Percentiles rank a stretch among this genome's conserved stretches.
Conservation (phyloP, 1,139 yeast genomes). For the Lizanozyma gosingica region DNA sequence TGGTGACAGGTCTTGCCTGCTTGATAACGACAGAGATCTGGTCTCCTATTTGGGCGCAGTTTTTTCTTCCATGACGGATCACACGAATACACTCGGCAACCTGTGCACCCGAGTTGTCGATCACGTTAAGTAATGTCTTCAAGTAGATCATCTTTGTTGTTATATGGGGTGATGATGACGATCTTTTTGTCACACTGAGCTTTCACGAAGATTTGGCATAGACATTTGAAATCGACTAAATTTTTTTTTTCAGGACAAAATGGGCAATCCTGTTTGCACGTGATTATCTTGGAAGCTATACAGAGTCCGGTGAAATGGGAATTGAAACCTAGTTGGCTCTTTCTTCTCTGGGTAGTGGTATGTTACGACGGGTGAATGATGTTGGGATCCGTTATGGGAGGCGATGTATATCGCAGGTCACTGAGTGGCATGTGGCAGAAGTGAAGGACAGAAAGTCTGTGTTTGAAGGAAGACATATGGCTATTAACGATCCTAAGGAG, state of each 20-base stretch:
- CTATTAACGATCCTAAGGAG: constrained; percentile 25
- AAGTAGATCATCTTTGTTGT: constrained; percentile 61
- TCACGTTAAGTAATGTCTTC: constrained; percentile 80
- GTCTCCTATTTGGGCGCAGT: constrained; percentile 82
- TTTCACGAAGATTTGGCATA: no score
- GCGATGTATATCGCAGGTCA: constrained; percentile 2
- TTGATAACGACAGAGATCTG: constrained; percentile 92
- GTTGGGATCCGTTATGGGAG: no score
- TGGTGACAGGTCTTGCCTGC: constrained; percentile 68
- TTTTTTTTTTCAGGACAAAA: no score
- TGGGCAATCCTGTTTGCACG: no score
- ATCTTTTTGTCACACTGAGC: no score
- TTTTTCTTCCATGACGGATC: constrained; percentile 76
- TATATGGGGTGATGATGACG: neutral
- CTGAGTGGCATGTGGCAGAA: constrained; percentile 22
- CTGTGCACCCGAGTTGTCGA: constrained; percentile 94
- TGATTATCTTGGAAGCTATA: no score
- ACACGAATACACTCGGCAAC: constrained; percentile 95
- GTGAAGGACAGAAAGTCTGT: constrained; percentile 43
- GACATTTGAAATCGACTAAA: no score
- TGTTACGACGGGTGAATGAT: no score
- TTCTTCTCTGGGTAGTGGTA: no score
- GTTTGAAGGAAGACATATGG: constrained; percentile 51
- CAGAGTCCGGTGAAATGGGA: no score
- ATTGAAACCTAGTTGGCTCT: no score